These are phyloP conservation scores for Didymosphaeria variabile DNA, from an alignment of 2,329 filamentous ascomycete species.

Conservation along the genomic window DNA sequence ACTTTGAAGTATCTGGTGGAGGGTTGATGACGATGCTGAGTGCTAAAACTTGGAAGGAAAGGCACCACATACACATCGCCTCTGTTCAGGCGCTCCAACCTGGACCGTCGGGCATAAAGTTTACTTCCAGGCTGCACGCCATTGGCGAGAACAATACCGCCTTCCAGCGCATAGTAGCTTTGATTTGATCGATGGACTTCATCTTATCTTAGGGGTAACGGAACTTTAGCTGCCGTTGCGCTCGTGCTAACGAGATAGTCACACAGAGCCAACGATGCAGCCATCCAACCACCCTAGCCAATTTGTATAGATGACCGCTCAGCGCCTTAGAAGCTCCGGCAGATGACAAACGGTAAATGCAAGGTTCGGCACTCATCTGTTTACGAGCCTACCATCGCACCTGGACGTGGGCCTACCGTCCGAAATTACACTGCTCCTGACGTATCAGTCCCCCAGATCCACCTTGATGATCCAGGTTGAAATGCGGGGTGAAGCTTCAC, in stretches of 20 bases:
- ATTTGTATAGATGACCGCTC: constrained; percentile 11
- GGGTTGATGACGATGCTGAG: too few relatives aligned
- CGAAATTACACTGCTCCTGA: neutral
- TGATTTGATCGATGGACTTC: neutral
- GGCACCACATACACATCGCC: too few relatives aligned
- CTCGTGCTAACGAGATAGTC: constrained; percentile 3
- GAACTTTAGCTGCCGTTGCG: constrained; percentile 9
- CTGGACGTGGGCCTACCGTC: neutral
- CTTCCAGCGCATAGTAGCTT: neutral
- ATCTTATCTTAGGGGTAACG: neutral
- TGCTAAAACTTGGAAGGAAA: too few relatives aligned
- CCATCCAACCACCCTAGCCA: neutral
- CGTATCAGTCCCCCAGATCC: constrained; percentile 9
- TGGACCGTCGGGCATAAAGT: neutral
- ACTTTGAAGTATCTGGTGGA: too few relatives aligned
- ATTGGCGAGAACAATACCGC: neutral
- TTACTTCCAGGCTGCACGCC: neutral
- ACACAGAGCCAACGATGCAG: constrained; percentile 4
- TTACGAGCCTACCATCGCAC: constrained; percentile 3
- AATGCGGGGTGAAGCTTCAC: constrained; percentile 13
- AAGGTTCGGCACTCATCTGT: constrained; percentile 13
- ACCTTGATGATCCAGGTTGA: neutral
- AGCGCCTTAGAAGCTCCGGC: constrained; percentile 4
- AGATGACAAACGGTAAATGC: constrained; percentile 9
- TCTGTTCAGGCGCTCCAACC: too few relatives aligned